Conservation (phyloP, 192 early-diverging fungal species). For the Dissophora ornata region DNA sequence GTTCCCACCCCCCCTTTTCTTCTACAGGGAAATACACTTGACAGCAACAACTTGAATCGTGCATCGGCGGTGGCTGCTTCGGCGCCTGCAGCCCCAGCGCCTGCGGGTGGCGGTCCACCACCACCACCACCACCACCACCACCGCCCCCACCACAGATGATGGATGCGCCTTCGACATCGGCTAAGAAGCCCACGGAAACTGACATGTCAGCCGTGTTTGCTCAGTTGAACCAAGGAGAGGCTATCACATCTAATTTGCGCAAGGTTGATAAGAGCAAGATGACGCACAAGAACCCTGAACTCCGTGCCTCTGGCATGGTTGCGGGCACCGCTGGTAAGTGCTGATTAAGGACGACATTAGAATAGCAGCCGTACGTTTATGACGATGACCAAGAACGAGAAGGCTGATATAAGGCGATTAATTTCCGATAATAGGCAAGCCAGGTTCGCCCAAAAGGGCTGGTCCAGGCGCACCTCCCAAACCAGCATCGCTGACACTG, state of each 20-base stretch:
- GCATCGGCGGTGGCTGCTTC: constrained; percentile 56
- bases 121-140: constrained; percentile 71
- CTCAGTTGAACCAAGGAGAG: constrained; percentile 85
- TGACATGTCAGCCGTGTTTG: constrained; percentile 78
- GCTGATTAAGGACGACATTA: too few relatives aligned
- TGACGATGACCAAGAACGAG: too few relatives aligned
- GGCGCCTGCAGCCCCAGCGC: constrained; percentile 53
- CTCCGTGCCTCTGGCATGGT: constrained; percentile 78
- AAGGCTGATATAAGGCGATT: too few relatives aligned
- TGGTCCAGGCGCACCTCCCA: constrained; percentile 65
- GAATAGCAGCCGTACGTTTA: too few relatives aligned
- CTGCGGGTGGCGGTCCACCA: constrained; percentile 49
- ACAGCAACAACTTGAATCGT: constrained; percentile 41
- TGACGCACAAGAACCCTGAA: constrained; percentile 99
- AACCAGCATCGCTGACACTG: constrained; percentile 64
- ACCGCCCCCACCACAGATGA: constrained; percentile 63
- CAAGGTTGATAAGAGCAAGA: constrained; percentile 94
- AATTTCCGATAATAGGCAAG: constrained; percentile 18
- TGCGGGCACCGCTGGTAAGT: constrained; percentile 30
- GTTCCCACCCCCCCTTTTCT: too few relatives aligned
- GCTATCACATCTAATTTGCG: constrained; percentile 81
- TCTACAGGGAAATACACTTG: constrained; percentile 30
- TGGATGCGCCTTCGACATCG: constrained; percentile 9
- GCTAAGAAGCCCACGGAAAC: constrained; percentile 39
- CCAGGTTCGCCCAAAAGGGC: constrained; percentile 55